Evolutionary conservation across 768 basidiomycete genomes (phyloP).

Genomic region (Lactarius pseudohatsudake): DNA sequence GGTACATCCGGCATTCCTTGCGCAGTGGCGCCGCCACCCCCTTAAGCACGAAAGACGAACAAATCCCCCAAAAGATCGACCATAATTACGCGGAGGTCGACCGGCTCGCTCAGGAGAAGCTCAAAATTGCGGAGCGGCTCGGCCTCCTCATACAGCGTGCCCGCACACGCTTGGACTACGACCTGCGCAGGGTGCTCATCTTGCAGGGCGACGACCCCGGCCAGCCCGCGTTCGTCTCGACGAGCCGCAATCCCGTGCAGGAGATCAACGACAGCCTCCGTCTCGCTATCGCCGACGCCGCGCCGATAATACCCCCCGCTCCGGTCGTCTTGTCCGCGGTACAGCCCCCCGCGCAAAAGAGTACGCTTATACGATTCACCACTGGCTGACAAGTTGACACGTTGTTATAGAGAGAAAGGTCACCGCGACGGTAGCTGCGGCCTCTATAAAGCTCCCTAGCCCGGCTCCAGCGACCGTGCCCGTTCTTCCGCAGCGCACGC

Average conservation of each 20-base stretch:
- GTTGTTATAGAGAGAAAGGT: slow-evolving; percentile 28
- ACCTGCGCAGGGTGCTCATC: slow-evolving; percentile 44
- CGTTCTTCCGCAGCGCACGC: slow-evolving; percentile 32
- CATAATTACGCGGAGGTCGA: slow-evolving; percentile 36
- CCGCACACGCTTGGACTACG: slow-evolving; percentile 47
- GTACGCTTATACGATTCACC: slow-evolving; percentile 4
- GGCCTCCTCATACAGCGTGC: slow-evolving; percentile 47
- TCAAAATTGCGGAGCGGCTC: slow-evolving; percentile 44
- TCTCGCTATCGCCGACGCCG: slow-evolving; percentile 25
- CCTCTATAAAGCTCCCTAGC: slow-evolving; percentile 39
- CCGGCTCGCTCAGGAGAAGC: slow-evolving; percentile 44
- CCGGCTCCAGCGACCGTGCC: slow-evolving; percentile 34
- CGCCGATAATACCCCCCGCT: slow-evolving; percentile 18
- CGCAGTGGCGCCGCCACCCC: slow-evolving; percentile 33
- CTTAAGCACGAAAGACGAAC: slow-evolving; percentile 37
- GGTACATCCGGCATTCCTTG: slow-evolving; percentile 45
- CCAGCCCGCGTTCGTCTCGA: slow-evolving; percentile 33
- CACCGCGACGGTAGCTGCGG: slow-evolving; percentile 30
- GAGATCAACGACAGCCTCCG: slow-evolving; percentile 36
- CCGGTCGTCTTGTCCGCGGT: slow-evolving; percentile 17
- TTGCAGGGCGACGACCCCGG: slow-evolving; percentile 46
- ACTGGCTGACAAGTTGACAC: neutral
- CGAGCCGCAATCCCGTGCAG: slow-evolving; percentile 39
- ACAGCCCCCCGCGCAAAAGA: slow-evolving; percentile 21
- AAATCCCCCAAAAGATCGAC: slow-evolving; percentile 39